Evolutionary conservation across 2,329 filamentous ascomycete species (phyloP).

Genomic region (Scleromitrula shiraiana): DNA sequence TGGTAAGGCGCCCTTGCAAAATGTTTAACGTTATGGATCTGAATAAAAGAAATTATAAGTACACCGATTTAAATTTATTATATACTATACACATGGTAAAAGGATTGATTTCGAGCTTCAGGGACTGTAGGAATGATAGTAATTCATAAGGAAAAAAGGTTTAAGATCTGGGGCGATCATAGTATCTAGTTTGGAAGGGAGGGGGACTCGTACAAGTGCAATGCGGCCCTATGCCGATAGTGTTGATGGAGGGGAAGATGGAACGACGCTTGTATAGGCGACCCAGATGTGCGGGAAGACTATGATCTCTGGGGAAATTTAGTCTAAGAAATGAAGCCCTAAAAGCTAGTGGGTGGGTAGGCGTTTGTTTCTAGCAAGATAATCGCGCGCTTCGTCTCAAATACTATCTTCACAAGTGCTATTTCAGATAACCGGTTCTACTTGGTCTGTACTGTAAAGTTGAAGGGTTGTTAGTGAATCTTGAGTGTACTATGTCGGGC

Average conservation of each 20-base stretch:
- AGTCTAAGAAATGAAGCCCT: slow-evolving; percentile 7
- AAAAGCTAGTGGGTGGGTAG: slow-evolving; percentile 8
- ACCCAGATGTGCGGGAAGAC: slow-evolving; percentile 22
- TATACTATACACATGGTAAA: background rate
- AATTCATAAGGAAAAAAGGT: too few species aligned
- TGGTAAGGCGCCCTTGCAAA: slow-evolving; percentile 13
- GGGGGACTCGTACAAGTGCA: background rate
- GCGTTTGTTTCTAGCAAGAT: slow-evolving; percentile 12
- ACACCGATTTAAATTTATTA: background rate
- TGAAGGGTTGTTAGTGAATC: background rate
- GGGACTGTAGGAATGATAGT: too few species aligned
- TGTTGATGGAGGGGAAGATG: slow-evolving; percentile 4
- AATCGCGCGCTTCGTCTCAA: slow-evolving; percentile 16
- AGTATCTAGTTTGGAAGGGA: background rate
- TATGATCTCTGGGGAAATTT: slow-evolving; percentile 16
- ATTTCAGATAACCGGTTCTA: slow-evolving; percentile 4
- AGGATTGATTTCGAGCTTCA: too few species aligned
- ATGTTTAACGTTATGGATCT: background rate
- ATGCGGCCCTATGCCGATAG: background rate
- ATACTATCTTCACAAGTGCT: slow-evolving; percentile 6
- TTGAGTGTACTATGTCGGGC: background rate
- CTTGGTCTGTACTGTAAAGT: background rate
- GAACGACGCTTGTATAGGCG: slow-evolving; percentile 22
- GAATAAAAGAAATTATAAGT: background rate
- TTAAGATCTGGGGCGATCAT: too few species aligned